Evolutionary conservation across 768 basidiomycete genomes (phyloP), one percentile per base, ranked within the genome.

Genomic region (Calocybe cyanea): DNA sequence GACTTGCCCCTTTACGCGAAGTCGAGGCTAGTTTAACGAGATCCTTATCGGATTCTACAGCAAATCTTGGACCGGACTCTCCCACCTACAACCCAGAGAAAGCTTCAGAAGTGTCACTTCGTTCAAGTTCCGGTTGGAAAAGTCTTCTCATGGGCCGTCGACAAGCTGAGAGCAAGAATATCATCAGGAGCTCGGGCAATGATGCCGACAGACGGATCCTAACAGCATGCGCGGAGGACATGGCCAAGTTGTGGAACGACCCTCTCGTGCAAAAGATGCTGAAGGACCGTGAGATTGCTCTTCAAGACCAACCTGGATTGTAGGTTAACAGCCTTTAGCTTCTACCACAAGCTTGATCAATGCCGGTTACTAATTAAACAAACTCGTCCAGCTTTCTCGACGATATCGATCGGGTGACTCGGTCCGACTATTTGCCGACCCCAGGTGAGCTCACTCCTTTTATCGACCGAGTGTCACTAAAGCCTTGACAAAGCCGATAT

Each of bases 301-400:
- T 82, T 39, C 68, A 78, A 57, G 78, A 81, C 42, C 79, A 81
- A 51, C 72, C 78, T 21, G 78, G 79, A 41, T 85, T 82, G 81
- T 83, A 51, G 60, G 80, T 76, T 28, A 45, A 47, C 15, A 31
- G 9, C 30, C 1, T 19, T 23, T 31, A 11, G 17, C 20, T 28
- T 39, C 39, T 43, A 35, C 19, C 32, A 20, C 10, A 7, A 14
- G 11, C 25, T 33, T 1, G 21, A 30, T 51, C 10, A 41, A 10
- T 30, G 11, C 31, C 21, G 41, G 23, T 23, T 43, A 6, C 38
- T 18, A 21, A 37, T 15, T 19, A 32, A 11, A 4, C 7, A 23
- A 11, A 15, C 13, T 21, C 33, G 36, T 31, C 35, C 39, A 86
- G 84, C 57, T 85, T 85, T 57, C 58, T 86, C 42, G 67, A 79